phyloP scores from a whole-genome alignment of 2,329 filamentous ascomycete species.

The Sporothrix pseudoabietina region DNA sequence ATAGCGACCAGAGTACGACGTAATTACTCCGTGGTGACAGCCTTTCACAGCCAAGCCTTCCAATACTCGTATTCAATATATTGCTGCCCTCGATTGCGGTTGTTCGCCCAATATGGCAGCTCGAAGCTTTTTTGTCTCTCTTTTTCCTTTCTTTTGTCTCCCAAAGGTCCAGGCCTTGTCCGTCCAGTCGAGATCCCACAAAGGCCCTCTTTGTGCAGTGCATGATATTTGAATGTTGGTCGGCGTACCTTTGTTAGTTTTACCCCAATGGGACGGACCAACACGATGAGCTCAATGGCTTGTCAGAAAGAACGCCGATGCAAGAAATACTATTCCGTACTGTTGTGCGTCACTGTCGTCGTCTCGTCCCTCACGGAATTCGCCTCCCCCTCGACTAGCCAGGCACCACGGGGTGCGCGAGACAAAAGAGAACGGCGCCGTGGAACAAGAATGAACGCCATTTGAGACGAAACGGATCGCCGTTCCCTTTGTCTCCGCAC shows the following conservation, averaged over 20 bases:
- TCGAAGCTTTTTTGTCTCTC: neutral
- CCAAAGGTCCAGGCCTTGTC: neutral
- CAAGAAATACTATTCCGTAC: neutral
- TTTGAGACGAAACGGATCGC: slow-evolving; percentile 10
- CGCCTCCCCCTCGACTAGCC: slow-evolving; percentile 24
- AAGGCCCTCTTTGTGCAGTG: neutral
- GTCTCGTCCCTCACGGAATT: neutral
- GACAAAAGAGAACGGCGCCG: slow-evolving; percentile 4
- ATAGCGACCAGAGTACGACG: neutral
- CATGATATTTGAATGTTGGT: neutral
- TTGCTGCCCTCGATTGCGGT: neutral
- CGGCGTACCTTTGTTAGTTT: neutral
- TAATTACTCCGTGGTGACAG: neutral
- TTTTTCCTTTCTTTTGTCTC: neutral
- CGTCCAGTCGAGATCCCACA: neutral
- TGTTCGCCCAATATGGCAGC: slow-evolving; percentile 9
- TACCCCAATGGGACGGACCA: neutral
- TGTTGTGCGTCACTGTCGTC: neutral
- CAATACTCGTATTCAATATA: slow-evolving; percentile 1
- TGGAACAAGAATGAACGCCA: neutral
- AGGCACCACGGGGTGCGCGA: slow-evolving; percentile 13
- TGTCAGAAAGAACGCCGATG: neutral
- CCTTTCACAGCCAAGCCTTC: neutral
- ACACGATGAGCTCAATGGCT: neutral
- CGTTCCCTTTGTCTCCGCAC: slow-evolving; percentile 14